These are phyloP conservation scores for Trichoderma gracile DNA, from an alignment of 2,329 filamentous ascomycete genomes.

Conservation along the genomic window DNA sequence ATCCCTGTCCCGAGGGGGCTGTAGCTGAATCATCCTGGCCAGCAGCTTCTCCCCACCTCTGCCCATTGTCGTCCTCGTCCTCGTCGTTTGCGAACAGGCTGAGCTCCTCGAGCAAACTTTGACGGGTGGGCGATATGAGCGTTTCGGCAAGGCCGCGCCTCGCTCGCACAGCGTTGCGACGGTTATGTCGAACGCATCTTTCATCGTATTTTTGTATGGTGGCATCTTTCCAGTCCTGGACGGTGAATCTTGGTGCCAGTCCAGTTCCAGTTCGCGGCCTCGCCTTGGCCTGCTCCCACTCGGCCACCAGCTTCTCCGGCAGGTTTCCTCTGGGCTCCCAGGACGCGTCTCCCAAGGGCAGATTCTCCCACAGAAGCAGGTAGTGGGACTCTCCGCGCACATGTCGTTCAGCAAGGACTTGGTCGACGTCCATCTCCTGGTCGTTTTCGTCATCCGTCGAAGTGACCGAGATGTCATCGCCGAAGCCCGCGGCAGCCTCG, in stretches of 20 bases:
- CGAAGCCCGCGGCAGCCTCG: constrained; percentile 5
- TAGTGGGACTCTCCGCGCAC: constrained; percentile 35
- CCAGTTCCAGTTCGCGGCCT: constrained; percentile 38
- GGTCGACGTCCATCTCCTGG: constrained; percentile 52
- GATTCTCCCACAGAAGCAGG: constrained; percentile 44
- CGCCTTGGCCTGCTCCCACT: constrained; percentile 48
- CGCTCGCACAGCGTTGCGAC: constrained; percentile 48
- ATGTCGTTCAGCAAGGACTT: constrained; percentile 51
- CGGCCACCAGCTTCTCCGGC: constrained; percentile 39
- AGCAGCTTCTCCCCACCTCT: not conserved
- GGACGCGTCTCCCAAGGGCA: constrained; percentile 39
- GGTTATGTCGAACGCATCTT: constrained; percentile 43
- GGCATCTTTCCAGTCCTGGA: constrained; percentile 43
- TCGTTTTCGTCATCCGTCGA: constrained; percentile 39
- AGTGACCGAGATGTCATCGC: constrained; percentile 37
- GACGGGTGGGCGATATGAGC: constrained; percentile 20
- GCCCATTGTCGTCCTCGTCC: not conserved
- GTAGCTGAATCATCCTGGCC: not conserved
- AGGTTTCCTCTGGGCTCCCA: constrained; percentile 56
- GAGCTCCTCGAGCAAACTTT: not conserved
- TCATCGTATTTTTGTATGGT: constrained; percentile 31
- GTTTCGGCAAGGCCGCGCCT: constrained; percentile 40
- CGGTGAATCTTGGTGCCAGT: constrained; percentile 40
- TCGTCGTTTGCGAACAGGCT: not conserved
- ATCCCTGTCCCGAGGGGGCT: not conserved